These are phyloP conservation scores for Exophiala aquamarina DNA, from an alignment of 2,329 filamentous ascomycete genomes.

Conservation along the genomic window DNA sequence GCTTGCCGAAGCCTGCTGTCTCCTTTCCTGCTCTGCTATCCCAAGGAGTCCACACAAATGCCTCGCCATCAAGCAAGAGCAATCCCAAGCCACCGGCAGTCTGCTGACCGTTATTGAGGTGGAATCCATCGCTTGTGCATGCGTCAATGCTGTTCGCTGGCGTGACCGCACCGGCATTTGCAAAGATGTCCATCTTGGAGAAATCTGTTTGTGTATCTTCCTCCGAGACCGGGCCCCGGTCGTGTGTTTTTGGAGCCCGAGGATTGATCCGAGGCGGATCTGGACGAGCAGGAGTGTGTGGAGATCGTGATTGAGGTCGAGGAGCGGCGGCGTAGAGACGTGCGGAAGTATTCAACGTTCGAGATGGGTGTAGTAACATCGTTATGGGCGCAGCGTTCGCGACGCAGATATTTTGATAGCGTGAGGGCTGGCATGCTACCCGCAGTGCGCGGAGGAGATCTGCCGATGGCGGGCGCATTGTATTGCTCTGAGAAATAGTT, in stretches of 20 bases:
- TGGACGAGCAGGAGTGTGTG: neutral
- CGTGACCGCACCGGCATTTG: slow-evolving; percentile 68
- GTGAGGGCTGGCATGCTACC: slow-evolving; percentile 30
- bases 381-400: neutral
- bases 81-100: slow-evolving; percentile 70
- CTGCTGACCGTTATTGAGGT: slow-evolving; percentile 75
- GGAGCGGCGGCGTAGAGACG: slow-evolving; percentile 8
- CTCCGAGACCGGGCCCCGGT: slow-evolving; percentile 60
- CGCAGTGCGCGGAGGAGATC: slow-evolving; percentile 45
- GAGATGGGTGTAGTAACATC: neutral
- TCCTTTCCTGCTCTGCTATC: neutral
- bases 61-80: slow-evolving; percentile 80
- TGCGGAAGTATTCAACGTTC: neutral
- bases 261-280: slow-evolving; percentile 13
- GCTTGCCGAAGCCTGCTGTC: slow-evolving; percentile 1
- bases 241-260: slow-evolving; percentile 44
- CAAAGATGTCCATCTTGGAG: slow-evolving; percentile 73
- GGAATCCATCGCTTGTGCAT: slow-evolving; percentile 80
- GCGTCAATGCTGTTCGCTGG: slow-evolving; percentile 83
- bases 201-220: slow-evolving; percentile 73
- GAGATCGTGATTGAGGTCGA: slow-evolving; percentile 17
- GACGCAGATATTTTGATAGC: neutral
- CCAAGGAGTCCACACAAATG: slow-evolving; percentile 88
- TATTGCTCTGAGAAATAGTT: no score
- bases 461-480: slow-evolving; percentile 36